These are phyloP conservation scores for Lentinula raphanica DNA, from an alignment of 768 basidiomycete genomes.

Conservation along the genomic window DNA sequence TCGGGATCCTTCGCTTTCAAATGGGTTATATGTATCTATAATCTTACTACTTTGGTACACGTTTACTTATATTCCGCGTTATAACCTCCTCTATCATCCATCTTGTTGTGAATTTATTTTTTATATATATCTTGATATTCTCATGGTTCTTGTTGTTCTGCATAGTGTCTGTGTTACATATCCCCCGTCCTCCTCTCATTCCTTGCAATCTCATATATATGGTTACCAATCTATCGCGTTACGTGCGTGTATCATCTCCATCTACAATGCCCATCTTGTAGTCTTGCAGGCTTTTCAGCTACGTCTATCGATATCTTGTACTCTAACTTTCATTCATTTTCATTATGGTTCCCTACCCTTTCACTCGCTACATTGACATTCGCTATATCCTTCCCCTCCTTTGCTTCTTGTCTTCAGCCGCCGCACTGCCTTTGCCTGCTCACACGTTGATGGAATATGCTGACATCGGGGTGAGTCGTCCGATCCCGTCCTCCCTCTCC, in stretches of 20 bases:
- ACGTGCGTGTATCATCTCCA: not conserved
- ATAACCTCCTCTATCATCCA: not conserved
- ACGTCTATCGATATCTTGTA: too few relatives aligned
- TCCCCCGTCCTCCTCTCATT: not conserved
- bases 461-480: conserved; percentile 1
- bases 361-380: too few relatives aligned
- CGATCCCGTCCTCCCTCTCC: conserved; percentile 1
- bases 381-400: too few relatives aligned
- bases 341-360: not conserved
- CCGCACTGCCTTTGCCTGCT: not conserved
- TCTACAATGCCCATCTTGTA: too few relatives aligned
- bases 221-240: not conserved
- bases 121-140: not conserved
- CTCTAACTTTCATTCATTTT: not conserved
- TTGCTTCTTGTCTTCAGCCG: not conserved
- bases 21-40: not conserved
- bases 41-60: not conserved
- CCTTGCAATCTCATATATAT: not conserved
- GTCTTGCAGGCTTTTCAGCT: too few relatives aligned
- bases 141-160: not conserved
- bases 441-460: not conserved
- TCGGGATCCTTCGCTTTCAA: not conserved
- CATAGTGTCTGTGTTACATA: not conserved
- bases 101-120: not conserved
- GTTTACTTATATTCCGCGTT: not conserved